phyloP scores from a whole-genome alignment of 768 basidiomycete species.

The Clavaria fumosa region DNA sequence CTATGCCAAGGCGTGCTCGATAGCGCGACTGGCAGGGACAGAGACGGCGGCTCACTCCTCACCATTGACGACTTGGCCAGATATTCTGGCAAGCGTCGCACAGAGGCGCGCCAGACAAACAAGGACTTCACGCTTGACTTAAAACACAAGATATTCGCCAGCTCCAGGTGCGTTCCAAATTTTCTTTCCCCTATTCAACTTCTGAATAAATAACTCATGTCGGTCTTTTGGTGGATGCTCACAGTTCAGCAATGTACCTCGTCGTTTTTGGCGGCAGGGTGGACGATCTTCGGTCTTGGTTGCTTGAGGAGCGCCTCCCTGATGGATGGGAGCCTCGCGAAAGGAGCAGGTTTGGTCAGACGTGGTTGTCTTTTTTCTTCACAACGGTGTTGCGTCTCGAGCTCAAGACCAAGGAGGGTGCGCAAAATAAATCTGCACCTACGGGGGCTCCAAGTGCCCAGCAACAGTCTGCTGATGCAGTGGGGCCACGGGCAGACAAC shows the following conservation, averaged over 20 bases:
- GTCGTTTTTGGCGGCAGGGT: slow-evolving; percentile 52
- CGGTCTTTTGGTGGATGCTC: neutral
- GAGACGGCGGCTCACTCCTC: slow-evolving; percentile 30
- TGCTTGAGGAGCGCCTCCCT: slow-evolving; percentile 58
- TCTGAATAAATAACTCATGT: no score
- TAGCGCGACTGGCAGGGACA: slow-evolving; percentile 42
- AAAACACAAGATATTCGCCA: slow-evolving; percentile 49
- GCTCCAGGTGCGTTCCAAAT: slow-evolving; percentile 43
- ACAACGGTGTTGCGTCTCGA: slow-evolving; percentile 27
- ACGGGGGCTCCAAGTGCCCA: no score
- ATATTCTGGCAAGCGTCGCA: slow-evolving; percentile 43
- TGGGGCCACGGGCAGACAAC: no score
- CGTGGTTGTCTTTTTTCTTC: slow-evolving; percentile 43
- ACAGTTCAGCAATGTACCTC: slow-evolving; percentile 45
- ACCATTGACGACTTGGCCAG: slow-evolving; percentile 43
- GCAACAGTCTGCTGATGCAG: no score
- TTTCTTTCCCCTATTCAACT: no score
- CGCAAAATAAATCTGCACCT: no score
- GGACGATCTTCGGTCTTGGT: slow-evolving; percentile 33
- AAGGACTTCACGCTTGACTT: slow-evolving; percentile 35
- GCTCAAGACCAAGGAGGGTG: slow-evolving; percentile 14
- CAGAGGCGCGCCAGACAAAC: slow-evolving; percentile 37
- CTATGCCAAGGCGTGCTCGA: slow-evolving; percentile 42
- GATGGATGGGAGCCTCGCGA: slow-evolving; percentile 55
- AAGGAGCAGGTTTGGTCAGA: slow-evolving; percentile 40